These are phyloP conservation scores for Moniliophthora roreri DNA, from an alignment of 1,284 basidiomycete species.

Conservation along the genomic window DNA sequence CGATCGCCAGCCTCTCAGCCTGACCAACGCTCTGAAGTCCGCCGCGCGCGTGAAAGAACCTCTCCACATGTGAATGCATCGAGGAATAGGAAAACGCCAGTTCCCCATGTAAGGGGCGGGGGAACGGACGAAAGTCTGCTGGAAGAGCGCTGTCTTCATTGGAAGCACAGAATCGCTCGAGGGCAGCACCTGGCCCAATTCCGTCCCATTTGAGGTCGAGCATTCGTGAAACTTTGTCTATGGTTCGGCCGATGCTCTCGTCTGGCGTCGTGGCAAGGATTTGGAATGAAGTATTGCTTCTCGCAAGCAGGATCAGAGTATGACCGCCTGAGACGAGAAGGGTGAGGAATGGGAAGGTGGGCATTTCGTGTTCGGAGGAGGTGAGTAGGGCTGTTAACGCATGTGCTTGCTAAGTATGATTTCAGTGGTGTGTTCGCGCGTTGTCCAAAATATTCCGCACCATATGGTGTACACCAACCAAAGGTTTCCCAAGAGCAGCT, in stretches of 20 bases:
- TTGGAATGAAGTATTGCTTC: conserved; percentile 55
- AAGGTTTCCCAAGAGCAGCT: conserved; percentile 71
- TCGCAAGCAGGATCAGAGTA: conserved; percentile 81
- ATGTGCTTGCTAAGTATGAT: conserved; percentile 81
- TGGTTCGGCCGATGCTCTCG: conserved; percentile 74
- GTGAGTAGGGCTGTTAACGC: conserved; percentile 86
- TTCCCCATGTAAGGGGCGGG: conserved; percentile 53
- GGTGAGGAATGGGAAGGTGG: conserved; percentile 80
- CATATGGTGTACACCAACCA: conserved; percentile 95
- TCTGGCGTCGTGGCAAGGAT: conserved; percentile 79
- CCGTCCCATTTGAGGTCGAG: conserved; percentile 64
- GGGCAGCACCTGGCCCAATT: conserved; percentile 70
- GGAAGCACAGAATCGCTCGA: conserved; percentile 67
- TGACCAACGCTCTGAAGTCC: conserved; percentile 36
- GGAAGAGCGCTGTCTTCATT: conserved; percentile 26
- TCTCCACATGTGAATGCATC: conserved; percentile 65
- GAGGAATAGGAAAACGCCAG: conserved; percentile 79
- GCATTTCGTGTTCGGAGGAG: conserved; percentile 27
- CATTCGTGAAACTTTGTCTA: conserved; percentile 78
- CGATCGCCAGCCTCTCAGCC: conserved; percentile 46
- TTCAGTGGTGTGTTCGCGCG: conserved; percentile 1
- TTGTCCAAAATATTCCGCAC: conserved; percentile 37
- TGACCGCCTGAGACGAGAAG: conserved; percentile 91
- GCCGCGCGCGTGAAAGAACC: conserved; percentile 41
- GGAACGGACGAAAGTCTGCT: conserved; percentile 39